Conservation (phyloP, 495 filamentous ascomycete genomes). For the Xylaria cubensis region DNA sequence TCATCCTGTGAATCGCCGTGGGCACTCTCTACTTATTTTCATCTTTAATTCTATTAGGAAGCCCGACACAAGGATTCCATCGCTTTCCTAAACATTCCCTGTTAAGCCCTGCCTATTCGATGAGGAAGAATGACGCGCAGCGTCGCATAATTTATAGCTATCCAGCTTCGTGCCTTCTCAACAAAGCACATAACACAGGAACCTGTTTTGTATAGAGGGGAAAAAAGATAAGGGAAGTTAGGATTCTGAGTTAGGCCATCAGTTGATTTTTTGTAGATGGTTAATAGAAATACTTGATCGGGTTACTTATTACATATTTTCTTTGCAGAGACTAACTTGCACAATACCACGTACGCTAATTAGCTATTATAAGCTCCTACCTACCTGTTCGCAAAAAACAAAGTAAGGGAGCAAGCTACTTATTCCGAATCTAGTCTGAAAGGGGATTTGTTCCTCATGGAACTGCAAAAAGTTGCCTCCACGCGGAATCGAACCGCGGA, state of each 20-base stretch:
- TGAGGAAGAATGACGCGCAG: not conserved
- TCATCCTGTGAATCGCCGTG: not conserved
- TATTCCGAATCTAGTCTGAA: no score
- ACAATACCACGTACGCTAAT: no score
- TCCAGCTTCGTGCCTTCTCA: not conserved
- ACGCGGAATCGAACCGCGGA: conserved; percentile 34
- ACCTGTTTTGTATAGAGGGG: not conserved
- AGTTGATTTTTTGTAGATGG: not conserved
- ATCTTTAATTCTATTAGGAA: no score
- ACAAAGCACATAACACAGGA: not conserved
- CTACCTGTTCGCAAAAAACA: no score
- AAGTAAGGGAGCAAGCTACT: no score
- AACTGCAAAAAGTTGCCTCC: conserved; percentile 24
- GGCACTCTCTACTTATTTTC: not conserved
- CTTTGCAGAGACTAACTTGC: not conserved
- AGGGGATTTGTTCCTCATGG: no score
- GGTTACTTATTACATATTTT: not conserved
- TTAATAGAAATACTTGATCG: not conserved
- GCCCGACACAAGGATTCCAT: not conserved
- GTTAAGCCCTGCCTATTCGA: not conserved
- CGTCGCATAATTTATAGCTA: not conserved
- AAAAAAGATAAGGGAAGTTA: not conserved
- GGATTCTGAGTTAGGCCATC: not conserved
- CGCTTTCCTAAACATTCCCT: not conserved
- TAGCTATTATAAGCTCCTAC: no score